phyloP scores from a whole-genome alignment of 169 alveolate genomes.

The Plasmodium coatneyi region DNA sequence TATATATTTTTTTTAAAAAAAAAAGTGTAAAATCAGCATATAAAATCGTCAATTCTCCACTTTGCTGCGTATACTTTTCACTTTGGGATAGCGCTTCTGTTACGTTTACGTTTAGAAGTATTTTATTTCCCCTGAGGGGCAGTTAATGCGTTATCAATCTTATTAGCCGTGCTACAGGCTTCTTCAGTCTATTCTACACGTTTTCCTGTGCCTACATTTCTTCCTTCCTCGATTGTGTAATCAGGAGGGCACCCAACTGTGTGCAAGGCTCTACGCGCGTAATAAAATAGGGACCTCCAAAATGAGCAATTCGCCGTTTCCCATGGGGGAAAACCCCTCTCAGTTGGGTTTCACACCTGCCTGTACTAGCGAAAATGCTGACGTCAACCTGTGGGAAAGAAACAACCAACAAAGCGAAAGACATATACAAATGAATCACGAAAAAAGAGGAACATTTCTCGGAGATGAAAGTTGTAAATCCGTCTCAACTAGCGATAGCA shows the following conservation, averaged over 20 bases:
- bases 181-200: background rate
- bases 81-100: background rate
- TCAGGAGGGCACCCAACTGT: background rate
- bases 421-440: background rate
- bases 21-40: background rate
- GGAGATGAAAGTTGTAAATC: background rate
- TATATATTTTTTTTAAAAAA: no score
- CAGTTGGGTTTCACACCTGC: background rate
- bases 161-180: background rate
- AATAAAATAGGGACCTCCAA: background rate
- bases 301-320: background rate
- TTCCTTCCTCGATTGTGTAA: background rate
- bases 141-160: background rate
- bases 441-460: background rate
- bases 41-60: background rate
- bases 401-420: background rate
- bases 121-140: background rate
- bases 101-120: background rate
- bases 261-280: background rate
- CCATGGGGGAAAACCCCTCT: background rate
- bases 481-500: background rate
- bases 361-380: background rate
- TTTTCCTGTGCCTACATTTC: background rate
- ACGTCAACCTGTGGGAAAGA: background rate
- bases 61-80: background rate